phyloP scores from a whole-genome alignment of 108 stramenopile genomes.

The Cyclotella kingstonii region DNA sequence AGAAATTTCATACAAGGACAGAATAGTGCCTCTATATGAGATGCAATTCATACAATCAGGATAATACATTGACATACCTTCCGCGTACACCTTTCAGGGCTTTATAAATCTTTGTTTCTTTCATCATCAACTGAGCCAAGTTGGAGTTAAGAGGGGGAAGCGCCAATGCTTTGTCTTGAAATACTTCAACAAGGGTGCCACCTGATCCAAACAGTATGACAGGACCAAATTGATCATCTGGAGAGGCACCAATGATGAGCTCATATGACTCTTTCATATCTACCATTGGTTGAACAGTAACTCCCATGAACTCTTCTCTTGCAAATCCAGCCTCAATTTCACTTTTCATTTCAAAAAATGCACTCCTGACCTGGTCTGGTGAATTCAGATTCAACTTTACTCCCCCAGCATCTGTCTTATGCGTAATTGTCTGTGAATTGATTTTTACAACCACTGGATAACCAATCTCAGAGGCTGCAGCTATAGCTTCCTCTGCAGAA shows the following conservation, averaged over 20 bases:
- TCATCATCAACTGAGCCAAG: slow-evolving; percentile 37
- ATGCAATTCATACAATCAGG: no score
- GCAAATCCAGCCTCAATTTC: slow-evolving; percentile 6
- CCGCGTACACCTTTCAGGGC: slow-evolving; percentile 32
- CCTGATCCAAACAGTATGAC: slow-evolving; percentile 35
- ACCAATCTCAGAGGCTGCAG: slow-evolving; percentile 21
- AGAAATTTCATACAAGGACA: no score
- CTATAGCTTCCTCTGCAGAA: slow-evolving; percentile 26
- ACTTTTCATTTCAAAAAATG: slow-evolving; percentile 14
- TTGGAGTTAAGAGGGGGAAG: slow-evolving; percentile 42
- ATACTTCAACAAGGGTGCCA: slow-evolving; percentile 35
- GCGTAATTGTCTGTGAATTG: slow-evolving; percentile 31
- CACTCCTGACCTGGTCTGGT: slow-evolving; percentile 23
- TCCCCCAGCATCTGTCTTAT: slow-evolving; percentile 44
- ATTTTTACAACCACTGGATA: slow-evolving; percentile 41
- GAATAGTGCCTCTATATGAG: no score
- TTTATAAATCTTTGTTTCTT: slow-evolving; percentile 28
- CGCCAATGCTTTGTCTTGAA: slow-evolving; percentile 20
- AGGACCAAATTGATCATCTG: slow-evolving; percentile 34
- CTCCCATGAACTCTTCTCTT: slow-evolving; percentile 22
- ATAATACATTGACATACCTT: not conserved
- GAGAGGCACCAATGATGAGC: slow-evolving; percentile 30
- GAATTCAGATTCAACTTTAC: slow-evolving; percentile 34
- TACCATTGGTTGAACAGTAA: slow-evolving; percentile 29
- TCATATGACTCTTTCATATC: slow-evolving; percentile 26